These are phyloP conservation scores for Ilex paraguariensis DNA, from an alignment of 305 asterid species.

Conservation along the genomic window DNA sequence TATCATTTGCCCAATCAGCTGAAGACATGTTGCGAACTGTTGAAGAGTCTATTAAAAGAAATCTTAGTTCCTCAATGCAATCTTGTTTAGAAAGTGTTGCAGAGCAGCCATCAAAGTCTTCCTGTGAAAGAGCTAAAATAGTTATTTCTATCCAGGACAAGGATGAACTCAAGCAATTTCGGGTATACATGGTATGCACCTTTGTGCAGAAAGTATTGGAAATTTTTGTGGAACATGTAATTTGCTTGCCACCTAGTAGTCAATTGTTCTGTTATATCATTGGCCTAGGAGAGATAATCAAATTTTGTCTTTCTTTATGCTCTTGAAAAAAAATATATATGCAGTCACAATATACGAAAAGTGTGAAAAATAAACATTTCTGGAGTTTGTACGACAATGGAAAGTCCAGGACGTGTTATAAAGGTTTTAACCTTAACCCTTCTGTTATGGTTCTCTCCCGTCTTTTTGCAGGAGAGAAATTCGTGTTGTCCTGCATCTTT, in stretches of 20 bases:
- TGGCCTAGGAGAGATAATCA: not conserved
- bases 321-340: no score
- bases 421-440: no score
- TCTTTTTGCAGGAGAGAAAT: no score
- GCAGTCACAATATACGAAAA: no score
- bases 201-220: not conserved
- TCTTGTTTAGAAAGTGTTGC: constrained; percentile 30
- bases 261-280: not conserved
- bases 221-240: not conserved
- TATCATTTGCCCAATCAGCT: constrained; percentile 65
- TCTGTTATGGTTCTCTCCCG: no score
- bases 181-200: constrained; percentile 51
- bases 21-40: constrained; percentile 62
- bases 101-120: constrained; percentile 33
- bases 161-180: constrained; percentile 52
- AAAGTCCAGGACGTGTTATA: no score
- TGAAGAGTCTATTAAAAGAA: constrained; percentile 74
- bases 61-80: constrained; percentile 38
- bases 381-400: no score
- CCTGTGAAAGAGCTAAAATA: constrained; percentile 51
- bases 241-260: no score
- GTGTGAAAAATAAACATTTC: no score
- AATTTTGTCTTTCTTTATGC: no score
- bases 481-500: no score
- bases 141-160: constrained; percentile 74